These are phyloP conservation scores for Metschnikowia vanudenii DNA, from an alignment of 805 yeast genomes.

Conservation along the genomic window DNA sequence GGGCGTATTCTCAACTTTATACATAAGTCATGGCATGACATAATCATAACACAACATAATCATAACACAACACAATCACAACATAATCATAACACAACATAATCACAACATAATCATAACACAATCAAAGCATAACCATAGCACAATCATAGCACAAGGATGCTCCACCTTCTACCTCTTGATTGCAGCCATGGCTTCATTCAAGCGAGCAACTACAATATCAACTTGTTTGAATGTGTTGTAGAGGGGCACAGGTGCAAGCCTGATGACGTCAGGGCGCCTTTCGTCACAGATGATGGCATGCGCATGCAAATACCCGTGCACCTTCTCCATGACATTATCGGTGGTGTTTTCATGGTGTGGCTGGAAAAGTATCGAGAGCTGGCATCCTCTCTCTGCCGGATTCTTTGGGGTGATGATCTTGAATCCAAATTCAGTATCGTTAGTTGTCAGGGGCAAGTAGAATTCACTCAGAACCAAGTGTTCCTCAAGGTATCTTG, in stretches of 20 bases:
- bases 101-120: no score
- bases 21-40: no score
- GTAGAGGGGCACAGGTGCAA: constrained; percentile 87
- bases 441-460: constrained; percentile 25
- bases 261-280: constrained; percentile 82
- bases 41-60: no score
- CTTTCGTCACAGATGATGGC: constrained; percentile 88
- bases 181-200: constrained; percentile 33
- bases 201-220: constrained; percentile 43
- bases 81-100: no score
- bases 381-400: constrained; percentile 72
- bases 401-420: constrained; percentile 69
- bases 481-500: constrained; percentile 51
- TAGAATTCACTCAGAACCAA: constrained; percentile 50
- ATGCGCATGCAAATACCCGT: constrained; percentile 44
- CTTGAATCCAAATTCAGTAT: constrained; percentile 45
- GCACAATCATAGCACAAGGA: no score
- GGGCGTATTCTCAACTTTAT: no score
- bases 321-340: constrained; percentile 63
- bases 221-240: constrained; percentile 69
- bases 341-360: constrained; percentile 32
- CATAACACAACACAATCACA: no score
- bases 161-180: not conserved
- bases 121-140: no score
- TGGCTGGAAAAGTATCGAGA: constrained; percentile 64